Evolutionary conservation across 2,329 filamentous ascomycete species (phyloP).

Genomic region (Aureobasidium sp.): DNA sequence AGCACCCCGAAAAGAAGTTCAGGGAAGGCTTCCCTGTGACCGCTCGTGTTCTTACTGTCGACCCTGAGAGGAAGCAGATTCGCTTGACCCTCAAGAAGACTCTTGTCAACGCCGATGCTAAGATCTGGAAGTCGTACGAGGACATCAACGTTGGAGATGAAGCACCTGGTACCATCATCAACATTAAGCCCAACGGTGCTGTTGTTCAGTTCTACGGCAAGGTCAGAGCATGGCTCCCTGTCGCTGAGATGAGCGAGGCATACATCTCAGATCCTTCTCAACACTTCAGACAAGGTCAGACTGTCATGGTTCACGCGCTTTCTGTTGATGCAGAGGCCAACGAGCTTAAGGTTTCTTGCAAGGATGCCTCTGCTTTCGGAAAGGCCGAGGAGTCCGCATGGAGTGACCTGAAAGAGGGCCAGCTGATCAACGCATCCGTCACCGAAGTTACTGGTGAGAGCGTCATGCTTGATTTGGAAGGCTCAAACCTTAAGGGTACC

Average conservation of each 20-base stretch:
- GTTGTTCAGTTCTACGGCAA: conserved; percentile 86
- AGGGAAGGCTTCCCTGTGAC: conserved; percentile 77
- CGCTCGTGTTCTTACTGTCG: conserved; percentile 72
- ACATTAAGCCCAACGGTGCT: conserved; percentile 67
- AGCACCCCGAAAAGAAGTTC: conserved; percentile 95
- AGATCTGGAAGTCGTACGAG: conserved; percentile 71
- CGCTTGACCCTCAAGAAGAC: conserved; percentile 91
- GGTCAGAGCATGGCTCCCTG: conserved; percentile 78
- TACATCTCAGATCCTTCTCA: conserved; percentile 83
- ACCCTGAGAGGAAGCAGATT: conserved; percentile 66
- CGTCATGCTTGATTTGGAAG: conserved; percentile 61
- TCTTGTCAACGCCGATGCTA: conserved; percentile 76
- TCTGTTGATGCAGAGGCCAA: conserved; percentile 63
- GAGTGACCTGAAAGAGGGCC: conserved; percentile 62
- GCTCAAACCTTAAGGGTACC: conserved; percentile 65
- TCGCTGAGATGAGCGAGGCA: conserved; percentile 96
- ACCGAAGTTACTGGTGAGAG: conserved; percentile 35
- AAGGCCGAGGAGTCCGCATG: conserved; percentile 67
- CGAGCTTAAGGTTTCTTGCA: conserved; percentile 83
- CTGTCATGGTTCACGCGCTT: conserved; percentile 81
- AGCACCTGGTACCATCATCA: conserved; percentile 79
- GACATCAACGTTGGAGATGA: conserved; percentile 66
- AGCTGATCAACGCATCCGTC: conserved; percentile 65
- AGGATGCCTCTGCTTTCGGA: conserved; percentile 72
- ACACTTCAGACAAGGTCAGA: conserved; percentile 85